Percentiles rank a stretch among this genome's conserved stretches.
Evolutionary conservation across 2,329 filamentous ascomycete species (phyloP).

Genomic region (Dothidotthia symphoricarpi): DNA sequence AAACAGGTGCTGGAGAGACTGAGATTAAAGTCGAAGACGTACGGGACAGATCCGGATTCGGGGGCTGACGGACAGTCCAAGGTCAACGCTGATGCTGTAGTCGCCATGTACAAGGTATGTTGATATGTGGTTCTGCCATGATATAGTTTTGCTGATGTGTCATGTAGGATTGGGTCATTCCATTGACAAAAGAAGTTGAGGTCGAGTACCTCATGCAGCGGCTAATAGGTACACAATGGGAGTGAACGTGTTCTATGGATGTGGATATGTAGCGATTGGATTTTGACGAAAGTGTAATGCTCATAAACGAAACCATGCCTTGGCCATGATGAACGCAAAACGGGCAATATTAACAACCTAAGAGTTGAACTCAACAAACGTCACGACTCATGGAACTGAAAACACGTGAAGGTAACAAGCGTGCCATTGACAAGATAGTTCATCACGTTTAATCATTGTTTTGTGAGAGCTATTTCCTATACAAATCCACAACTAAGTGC

Average conservation of each 20-base stretch:
- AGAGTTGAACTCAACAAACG: too few species aligned
- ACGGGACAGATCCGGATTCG: conserved; percentile 82
- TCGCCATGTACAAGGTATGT: conserved; percentile 42
- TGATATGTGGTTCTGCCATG: background rate
- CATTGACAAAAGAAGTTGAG: conserved; percentile 96
- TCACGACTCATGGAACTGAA: too few species aligned
- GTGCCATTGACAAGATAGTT: too few species aligned
- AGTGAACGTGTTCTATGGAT: conserved; percentile 22
- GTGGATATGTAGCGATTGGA: too few species aligned
- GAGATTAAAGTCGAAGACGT: conserved; percentile 85
- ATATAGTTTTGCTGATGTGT: background rate
- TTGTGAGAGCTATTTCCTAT: too few species aligned
- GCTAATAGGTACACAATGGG: conserved; percentile 58
- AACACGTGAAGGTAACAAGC: too few species aligned
- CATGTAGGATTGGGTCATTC: conserved; percentile 76
- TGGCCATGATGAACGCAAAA: too few species aligned
- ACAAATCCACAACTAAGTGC: too few species aligned
- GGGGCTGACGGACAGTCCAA: conserved; percentile 62
- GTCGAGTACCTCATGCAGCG: conserved; percentile 98
- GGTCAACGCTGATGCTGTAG: conserved; percentile 79
- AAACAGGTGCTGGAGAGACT: conserved; percentile 85
- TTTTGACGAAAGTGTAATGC: too few species aligned
- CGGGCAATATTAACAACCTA: too few species aligned
- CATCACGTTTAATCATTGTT: too few species aligned
- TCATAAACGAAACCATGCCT: too few species aligned